phyloP scores from a whole-genome alignment of 2,329 filamentous ascomycete species.

The Trichocomaceae sp. region DNA sequence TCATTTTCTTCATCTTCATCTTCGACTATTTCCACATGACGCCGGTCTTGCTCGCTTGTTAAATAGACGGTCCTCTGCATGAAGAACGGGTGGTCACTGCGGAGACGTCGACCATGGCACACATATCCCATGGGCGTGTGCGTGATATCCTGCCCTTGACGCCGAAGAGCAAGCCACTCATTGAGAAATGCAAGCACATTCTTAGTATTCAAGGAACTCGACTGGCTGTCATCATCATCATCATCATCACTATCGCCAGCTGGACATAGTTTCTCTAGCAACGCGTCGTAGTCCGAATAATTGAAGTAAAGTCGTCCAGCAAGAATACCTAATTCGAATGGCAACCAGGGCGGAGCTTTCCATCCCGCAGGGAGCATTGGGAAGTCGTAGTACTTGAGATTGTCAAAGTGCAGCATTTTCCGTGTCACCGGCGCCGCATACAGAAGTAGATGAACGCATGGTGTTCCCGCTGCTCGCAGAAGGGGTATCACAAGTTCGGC shows the following conservation, averaged over 20 bases:
- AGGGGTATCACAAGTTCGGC: conserved; percentile 47
- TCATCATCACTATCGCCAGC: conserved; percentile 5
- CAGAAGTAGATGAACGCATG: conserved; percentile 42
- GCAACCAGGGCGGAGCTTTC: conserved; percentile 48
- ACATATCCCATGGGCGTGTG: conserved; percentile 33
- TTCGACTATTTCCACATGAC: neutral
- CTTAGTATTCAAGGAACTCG: neutral
- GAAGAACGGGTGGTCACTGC: conserved; percentile 26
- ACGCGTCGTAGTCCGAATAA: conserved; percentile 20
- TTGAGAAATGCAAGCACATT: conserved; percentile 25
- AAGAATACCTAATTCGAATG: conserved; percentile 52
- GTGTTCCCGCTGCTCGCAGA: neutral
- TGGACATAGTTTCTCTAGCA: conserved; percentile 9
- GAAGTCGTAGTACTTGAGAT: conserved; percentile 47
- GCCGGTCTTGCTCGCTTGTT: neutral
- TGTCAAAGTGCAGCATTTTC: conserved; percentile 55
- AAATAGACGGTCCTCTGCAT: neutral
- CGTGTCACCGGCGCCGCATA: conserved; percentile 57
- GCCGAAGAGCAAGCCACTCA: conserved; percentile 28
- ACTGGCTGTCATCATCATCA: neutral
- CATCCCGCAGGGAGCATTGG: conserved; percentile 41
- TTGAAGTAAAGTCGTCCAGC: conserved; percentile 52
- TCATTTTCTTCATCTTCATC: neutral
- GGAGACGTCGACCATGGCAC: conserved; percentile 24
- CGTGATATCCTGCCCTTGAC: conserved; percentile 30